phyloP scores from a whole-genome alignment of 495 filamentous ascomycete genomes.

The Astrocystis sublimbata region DNA sequence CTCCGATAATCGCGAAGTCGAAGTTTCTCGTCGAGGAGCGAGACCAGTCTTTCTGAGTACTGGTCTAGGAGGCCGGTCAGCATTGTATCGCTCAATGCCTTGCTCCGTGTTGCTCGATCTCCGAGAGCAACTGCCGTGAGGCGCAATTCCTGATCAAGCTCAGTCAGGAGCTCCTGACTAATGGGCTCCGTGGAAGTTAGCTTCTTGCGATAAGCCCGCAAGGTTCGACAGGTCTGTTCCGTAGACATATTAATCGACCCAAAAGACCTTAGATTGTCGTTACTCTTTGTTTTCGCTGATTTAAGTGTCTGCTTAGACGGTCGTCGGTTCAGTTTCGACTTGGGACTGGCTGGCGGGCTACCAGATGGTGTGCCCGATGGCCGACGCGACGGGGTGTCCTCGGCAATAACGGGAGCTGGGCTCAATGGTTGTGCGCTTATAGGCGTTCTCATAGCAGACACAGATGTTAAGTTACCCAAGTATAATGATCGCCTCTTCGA shows the following conservation, averaged over 20 bases:
- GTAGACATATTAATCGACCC: slow-evolving; percentile 72
- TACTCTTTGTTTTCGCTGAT: slow-evolving; percentile 52
- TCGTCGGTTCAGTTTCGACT: slow-evolving; percentile 45
- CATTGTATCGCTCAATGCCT: slow-evolving; percentile 56
- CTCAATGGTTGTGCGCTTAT: slow-evolving; percentile 31
- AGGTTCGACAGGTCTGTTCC: slow-evolving; percentile 74
- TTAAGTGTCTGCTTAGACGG: slow-evolving; percentile 62
- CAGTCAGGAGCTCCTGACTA: slow-evolving; percentile 63
- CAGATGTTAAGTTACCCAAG: slow-evolving; percentile 29
- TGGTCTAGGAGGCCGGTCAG: slow-evolving; percentile 67
- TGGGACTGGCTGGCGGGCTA: slow-evolving; percentile 51
- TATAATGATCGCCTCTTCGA: slow-evolving; percentile 46
- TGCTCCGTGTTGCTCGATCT: slow-evolving; percentile 55
- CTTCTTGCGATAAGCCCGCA: slow-evolving; percentile 82
- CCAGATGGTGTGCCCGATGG: slow-evolving; percentile 38
- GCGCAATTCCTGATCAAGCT: slow-evolving; percentile 78
- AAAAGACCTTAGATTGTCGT: slow-evolving; percentile 52
- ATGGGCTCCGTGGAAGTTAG: slow-evolving; percentile 65
- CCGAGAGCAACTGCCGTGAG: slow-evolving; percentile 71
- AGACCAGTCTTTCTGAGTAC: slow-evolving; percentile 69
- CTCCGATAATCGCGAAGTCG: slow-evolving; percentile 35
- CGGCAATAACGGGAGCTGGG: slow-evolving; percentile 31
- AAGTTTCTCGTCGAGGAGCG: slow-evolving; percentile 71
- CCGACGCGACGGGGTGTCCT: slow-evolving; percentile 44
- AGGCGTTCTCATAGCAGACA: slow-evolving; percentile 38